Evolutionary conservation across 805 yeast genomes (phyloP), one percentile per base, ranked within the genome.

Genomic region (Pichia kluyveri): DNA sequence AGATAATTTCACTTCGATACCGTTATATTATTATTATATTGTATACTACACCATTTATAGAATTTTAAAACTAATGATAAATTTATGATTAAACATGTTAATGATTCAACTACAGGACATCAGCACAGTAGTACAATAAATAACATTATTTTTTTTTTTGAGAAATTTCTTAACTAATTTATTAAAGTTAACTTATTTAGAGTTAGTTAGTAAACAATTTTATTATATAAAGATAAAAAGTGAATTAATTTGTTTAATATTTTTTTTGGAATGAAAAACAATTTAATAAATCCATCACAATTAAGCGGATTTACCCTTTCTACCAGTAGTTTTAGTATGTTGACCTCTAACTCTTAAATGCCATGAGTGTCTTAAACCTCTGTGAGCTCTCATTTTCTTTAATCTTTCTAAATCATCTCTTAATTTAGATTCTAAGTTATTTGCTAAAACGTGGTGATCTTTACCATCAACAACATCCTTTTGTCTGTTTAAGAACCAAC

Each of bases 291-390:
- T 23, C 26, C 26, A 23, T 39, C 45, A 44, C 43, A 51, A 41
- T 61, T 60, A 62, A 53, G 66, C 62, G 51, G 59, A 72, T 77
- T 73, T 76, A 67, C 83, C 83, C 69, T 96, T 90, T 82, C 99
- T 89, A 75, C 97, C 95, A 68, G 99, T 93, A 74, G 99, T 91
- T 86, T 93, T 93, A 84, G 99, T 93, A 82, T 93, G 99, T 83
- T 93, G 99, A 80, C 99, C 99, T 84, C 99, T 89, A 76, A 95
- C 99, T 82, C 93, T 93, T 75, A 93, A 81, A 75, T 97, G 97
- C 98, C 97, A 93, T 91, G 83, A 90, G 83, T 93, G 99, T 85
- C 99, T 89, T 77, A 93, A 85, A 91, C 99, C 99, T 79, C 98
- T 83, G 93, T 93, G 99, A 71, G 98, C 80, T 84, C 99, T 95